Conservation (phyloP, 1,284 basidiomycete genomes). For the Filobasidium uniguttulatum region DNA sequence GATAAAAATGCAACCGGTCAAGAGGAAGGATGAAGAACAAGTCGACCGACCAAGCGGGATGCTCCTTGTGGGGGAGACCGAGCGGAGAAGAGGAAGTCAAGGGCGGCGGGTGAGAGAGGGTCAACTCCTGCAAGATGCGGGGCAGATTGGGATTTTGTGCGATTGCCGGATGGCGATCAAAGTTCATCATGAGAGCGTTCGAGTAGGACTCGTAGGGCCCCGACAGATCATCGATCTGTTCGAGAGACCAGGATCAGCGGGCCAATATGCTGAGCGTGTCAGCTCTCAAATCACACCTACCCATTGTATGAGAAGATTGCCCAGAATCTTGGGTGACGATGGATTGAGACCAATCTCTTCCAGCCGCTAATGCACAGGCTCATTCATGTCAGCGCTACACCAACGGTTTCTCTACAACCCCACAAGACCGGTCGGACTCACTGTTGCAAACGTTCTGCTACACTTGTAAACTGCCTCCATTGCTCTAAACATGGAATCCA, state of each 20-base stretch:
- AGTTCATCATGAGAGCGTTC: constrained; percentile 57
- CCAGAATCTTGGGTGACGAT: constrained; percentile 84
- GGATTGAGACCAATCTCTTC: constrained; percentile 89
- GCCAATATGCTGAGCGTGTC: not conserved
- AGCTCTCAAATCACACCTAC: constrained; percentile 41
- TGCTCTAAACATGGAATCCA: constrained; percentile 88
- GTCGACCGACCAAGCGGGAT: constrained; percentile 64
- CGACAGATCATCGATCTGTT: constrained; percentile 76
- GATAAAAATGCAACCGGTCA: constrained; percentile 76
- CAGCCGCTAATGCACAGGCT: constrained; percentile 57
- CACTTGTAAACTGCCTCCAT: constrained; percentile 85
- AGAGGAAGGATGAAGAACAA: constrained; percentile 75
- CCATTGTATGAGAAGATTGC: constrained; percentile 95
- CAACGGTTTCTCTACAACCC: not conserved
- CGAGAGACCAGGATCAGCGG: constrained; percentile 11
- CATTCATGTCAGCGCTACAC: not conserved
- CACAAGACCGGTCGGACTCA: too few relatives aligned
- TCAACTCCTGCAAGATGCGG: constrained; percentile 59
- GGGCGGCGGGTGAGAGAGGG: constrained; percentile 45
- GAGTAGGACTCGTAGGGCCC: constrained; percentile 73
- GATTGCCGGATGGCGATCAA: constrained; percentile 71
- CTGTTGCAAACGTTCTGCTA: constrained; percentile 64
- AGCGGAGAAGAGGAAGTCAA: constrained; percentile 14
- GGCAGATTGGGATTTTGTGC: constrained; percentile 58
- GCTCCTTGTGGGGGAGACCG: constrained; percentile 22